Evolutionary conservation across 768 basidiomycete genomes (phyloP), one percentile per base, ranked within the genome.

Genomic region (Hypholoma fasciculare): DNA sequence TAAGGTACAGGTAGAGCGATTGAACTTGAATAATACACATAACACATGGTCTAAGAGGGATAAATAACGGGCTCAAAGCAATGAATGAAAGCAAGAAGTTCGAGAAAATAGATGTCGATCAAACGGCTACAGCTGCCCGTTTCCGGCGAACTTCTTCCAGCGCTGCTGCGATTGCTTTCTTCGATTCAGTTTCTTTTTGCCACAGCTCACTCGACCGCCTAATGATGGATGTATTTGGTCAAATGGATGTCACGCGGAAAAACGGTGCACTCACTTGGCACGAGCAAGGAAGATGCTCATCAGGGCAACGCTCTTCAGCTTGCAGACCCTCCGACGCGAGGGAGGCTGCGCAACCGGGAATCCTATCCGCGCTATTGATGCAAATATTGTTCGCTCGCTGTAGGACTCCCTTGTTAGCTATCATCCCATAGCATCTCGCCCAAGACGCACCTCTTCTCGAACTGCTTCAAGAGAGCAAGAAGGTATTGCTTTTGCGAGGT

Each of bases 401-500:
- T 34, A 34, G 7, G 30, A 34, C 7, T 2, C 20, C 7, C 12
- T 20, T 12, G 38, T 53, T 52, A 52, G 40, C 30, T 4, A 47
- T 36, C 48, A 11, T 39, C 13, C 13, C 17, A 9, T 43, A 23
- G 16, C 4, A 12, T 34, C 6, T 36, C 30, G 13, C 26, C 9
- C 39, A 23, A 7, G n/a, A 54, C 81, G 61, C 51, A 92, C 92
- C 85, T 88, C 66, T 81, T 83, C 75, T 92, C 88, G 56, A 87
- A 85, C 57, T 82, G 80, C 19, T 82, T 69, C 23, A 97, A 73
- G n/a, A 96, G 76, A 2, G 86, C 73, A 8, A 95, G 75, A 11
- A 98, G 78, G 69, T 98, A 98, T 48, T 82, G 77, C 69, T 99
- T 99, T 76, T 98, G 97, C 66, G 94, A 87, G 14, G 81, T 78